Percentiles rank a stretch among this genome's conserved stretches.
phyloP scores from a whole-genome alignment of 192 early-diverging fungal species.

The Coemansia umbellata region DNA sequence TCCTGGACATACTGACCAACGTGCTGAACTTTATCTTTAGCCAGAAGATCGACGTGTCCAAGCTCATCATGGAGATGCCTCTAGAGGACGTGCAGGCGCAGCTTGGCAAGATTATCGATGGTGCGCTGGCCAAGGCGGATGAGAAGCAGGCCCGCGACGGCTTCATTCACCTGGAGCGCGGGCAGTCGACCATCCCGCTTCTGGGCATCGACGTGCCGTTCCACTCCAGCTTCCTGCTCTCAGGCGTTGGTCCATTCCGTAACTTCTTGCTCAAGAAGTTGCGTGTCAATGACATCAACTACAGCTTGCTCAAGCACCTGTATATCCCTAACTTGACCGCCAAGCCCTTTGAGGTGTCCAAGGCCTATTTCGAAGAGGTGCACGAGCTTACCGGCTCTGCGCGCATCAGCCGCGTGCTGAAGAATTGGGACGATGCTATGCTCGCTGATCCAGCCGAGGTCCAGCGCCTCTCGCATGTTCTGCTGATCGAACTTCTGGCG shows the following conservation, averaged over 20 bases:
- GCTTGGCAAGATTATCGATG: constrained; percentile 72
- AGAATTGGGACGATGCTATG: constrained; percentile 68
- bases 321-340: constrained; percentile 97
- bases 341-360: constrained; percentile 75
- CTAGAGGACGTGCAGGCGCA: constrained; percentile 80
- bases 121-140: constrained; percentile 62
- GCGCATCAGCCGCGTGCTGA: constrained; percentile 73
- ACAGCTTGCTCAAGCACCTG: constrained; percentile 72
- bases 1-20: constrained; percentile 74
- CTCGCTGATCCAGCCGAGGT: constrained; percentile 70
- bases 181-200: constrained; percentile 87
- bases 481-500: constrained; percentile 86
- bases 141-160: constrained; percentile 62
- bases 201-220: constrained; percentile 94
- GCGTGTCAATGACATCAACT: constrained; percentile 78
- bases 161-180: constrained; percentile 73
- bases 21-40: constrained; percentile 86
- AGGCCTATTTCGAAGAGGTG: constrained; percentile 73
- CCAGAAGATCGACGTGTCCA: constrained; percentile 80
- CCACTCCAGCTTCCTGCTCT: constrained; percentile 90
- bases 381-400: constrained; percentile 72
- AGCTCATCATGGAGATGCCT: constrained; percentile 80
- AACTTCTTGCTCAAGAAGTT: constrained; percentile 82
- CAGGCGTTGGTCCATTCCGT: constrained; percentile 91
- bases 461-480: constrained; percentile 80